Percentiles rank a stretch among this genome's conserved stretches.
phyloP scores from a whole-genome alignment of 2,329 filamentous ascomycete genomes.

The Trichoderma atrobrunneum region DNA sequence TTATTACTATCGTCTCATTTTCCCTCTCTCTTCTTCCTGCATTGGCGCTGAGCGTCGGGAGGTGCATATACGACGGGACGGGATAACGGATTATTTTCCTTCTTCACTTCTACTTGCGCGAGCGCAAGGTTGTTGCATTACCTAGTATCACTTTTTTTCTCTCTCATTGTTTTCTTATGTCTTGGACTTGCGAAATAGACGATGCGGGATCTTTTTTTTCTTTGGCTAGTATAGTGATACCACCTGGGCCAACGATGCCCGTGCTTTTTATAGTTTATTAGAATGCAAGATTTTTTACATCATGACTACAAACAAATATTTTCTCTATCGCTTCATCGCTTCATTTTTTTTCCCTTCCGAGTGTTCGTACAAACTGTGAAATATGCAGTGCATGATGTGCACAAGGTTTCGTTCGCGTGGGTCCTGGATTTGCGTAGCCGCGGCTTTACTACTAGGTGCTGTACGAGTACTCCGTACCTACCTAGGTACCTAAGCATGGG shows the following conservation, averaged over 20 bases:
- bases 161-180: conserved; percentile 16
- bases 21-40: not conserved
- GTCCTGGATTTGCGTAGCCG: not conserved
- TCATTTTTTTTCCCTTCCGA: not conserved
- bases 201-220: conserved; percentile 1
- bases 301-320: not conserved
- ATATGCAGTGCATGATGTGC: not conserved
- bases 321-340: not conserved
- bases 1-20: not conserved
- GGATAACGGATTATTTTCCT: not conserved
- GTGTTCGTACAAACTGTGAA: not conserved
- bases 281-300: conserved; percentile 4
- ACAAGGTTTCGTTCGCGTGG: not conserved
- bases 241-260: conserved; percentile 10
- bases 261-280: conserved; percentile 5
- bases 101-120: conserved; percentile 8
- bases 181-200: conserved; percentile 2
- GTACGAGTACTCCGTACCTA: no score
- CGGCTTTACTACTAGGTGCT: not conserved
- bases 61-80: conserved; percentile 10
- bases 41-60: conserved; percentile 15
- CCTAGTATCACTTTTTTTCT: conserved; percentile 21
- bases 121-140: conserved; percentile 9
- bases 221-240: conserved; percentile 17
- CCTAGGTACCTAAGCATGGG: not conserved